These are phyloP conservation scores for Nectriaceae sp. DNA, from an alignment of 2,329 filamentous ascomycete genomes.

Conservation along the genomic window DNA sequence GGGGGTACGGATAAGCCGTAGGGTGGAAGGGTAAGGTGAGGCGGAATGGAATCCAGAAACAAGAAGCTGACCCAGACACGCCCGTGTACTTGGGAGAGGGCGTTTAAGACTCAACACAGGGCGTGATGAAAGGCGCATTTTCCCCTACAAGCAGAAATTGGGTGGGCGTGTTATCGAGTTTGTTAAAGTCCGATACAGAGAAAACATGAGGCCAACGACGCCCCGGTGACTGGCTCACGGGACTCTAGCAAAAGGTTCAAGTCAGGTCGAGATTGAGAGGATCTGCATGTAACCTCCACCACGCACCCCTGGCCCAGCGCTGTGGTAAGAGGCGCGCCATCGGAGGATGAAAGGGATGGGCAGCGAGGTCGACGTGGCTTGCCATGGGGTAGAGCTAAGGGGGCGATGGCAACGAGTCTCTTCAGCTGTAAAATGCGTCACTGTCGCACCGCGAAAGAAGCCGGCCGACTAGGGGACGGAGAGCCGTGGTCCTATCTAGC, in stretches of 20 bases:
- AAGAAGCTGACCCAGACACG: constrained; percentile 1
- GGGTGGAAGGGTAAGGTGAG: constrained; percentile 11
- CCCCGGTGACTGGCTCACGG: constrained; percentile 27
- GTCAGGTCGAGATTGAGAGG: constrained; percentile 23
- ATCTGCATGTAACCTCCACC: constrained; percentile 24
- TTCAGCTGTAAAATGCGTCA: constrained; percentile 20
- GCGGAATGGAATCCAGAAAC: constrained; percentile 5
- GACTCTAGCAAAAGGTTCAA: constrained; percentile 12
- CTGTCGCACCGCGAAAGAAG: constrained; percentile 7
- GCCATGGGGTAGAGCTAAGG: constrained; percentile 21
- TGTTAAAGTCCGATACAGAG: background rate
- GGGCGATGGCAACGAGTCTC: constrained; percentile 18
- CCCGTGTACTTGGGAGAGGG: constrained; percentile 1
- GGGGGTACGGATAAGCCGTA: background rate
- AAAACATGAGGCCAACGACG: constrained; percentile 17
- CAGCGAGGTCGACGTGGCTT: constrained; percentile 27
- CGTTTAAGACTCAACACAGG: constrained; percentile 6
- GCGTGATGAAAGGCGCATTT: constrained; percentile 4
- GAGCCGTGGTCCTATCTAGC: constrained; percentile 23
- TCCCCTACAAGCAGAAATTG: constrained; percentile 2
- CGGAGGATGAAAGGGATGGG: constrained; percentile 28
- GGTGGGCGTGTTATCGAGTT: background rate
- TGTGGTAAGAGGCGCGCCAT: constrained; percentile 25
- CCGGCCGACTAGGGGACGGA: constrained; percentile 7
- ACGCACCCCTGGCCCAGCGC: constrained; percentile 25